These are phyloP conservation scores for Dictyostelium brefeldianum DNA, from an alignment of 78 protist genomes.

Conservation along the genomic window DNA sequence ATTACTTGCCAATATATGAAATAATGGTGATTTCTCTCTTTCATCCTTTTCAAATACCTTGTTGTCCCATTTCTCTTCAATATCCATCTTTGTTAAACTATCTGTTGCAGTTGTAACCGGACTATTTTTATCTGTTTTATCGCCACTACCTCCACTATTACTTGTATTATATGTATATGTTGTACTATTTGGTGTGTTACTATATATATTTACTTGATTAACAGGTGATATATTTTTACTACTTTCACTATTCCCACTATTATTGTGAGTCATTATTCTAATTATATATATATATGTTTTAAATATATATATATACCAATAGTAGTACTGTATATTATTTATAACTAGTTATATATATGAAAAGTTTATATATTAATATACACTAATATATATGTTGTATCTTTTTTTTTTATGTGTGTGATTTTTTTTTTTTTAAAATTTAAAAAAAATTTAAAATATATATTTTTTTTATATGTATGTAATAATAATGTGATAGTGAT, in stretches of 20 bases:
- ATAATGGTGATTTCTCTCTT: not conserved
- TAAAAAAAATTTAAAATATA: too few species aligned
- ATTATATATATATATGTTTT: not conserved
- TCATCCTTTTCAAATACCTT: not conserved
- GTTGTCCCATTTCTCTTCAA: conserved; percentile 35
- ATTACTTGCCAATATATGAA: conserved; percentile 35
- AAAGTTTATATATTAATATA: too few species aligned
- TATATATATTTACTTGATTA: conserved; percentile 1
- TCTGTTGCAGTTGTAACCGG: conserved; percentile 36
- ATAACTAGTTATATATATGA: too few species aligned
- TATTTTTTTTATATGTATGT: too few species aligned
- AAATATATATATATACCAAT: too few species aligned
- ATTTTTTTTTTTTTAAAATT: too few species aligned
- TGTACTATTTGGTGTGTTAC: not conserved
- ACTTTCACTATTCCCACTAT: not conserved
- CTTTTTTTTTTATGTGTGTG: too few species aligned
- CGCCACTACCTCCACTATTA: not conserved
- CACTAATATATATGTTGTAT: too few species aligned
- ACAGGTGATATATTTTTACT: not conserved
- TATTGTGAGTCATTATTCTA: not conserved
- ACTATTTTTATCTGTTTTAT: conserved; percentile 3
- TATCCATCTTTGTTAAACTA: conserved; percentile 57
- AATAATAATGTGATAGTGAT: too few species aligned
- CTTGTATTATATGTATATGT: not conserved
- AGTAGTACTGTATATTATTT: too few species aligned